phyloP scores from a whole-genome alignment of 2,329 filamentous ascomycete species.

The Ampelomyces quisqualis region DNA sequence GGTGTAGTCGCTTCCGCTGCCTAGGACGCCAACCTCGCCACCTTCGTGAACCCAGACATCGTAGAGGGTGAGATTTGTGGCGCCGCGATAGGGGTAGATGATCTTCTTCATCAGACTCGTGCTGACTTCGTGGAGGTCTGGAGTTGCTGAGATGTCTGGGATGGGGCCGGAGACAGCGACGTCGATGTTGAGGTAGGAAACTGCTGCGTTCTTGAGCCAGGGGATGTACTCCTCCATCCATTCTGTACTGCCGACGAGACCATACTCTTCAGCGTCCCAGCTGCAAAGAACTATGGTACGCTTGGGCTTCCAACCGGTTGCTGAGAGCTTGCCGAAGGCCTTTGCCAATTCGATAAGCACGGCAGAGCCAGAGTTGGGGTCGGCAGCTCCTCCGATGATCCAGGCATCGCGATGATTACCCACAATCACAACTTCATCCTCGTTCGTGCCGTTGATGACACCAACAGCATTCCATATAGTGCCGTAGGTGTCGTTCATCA shows the following conservation, averaged over 20 bases:
- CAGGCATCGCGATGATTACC: constrained; percentile 58
- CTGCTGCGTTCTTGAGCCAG: constrained; percentile 48
- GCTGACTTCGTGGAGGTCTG: constrained; percentile 44
- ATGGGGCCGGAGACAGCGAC: constrained; percentile 50
- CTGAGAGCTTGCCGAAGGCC: constrained; percentile 51
- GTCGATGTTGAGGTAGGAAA: constrained; percentile 56
- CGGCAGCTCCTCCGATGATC: constrained; percentile 56
- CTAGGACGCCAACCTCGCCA: constrained; percentile 47
- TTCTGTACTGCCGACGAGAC: constrained; percentile 47
- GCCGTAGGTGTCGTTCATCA: constrained; percentile 79
- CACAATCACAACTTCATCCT: constrained; percentile 56
- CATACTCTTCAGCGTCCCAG: constrained; percentile 49
- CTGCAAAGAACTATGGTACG: constrained; percentile 51
- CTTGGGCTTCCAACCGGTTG: constrained; percentile 54
- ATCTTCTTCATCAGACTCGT: constrained; percentile 46
- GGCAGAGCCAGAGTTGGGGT: constrained; percentile 55
- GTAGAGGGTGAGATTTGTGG: constrained; percentile 47
- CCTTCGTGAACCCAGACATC: constrained; percentile 46
- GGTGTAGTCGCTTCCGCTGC: constrained; percentile 51
- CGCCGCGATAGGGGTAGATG: constrained; percentile 43
- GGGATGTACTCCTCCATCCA: constrained; percentile 54
- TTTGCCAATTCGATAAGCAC: constrained; percentile 54
- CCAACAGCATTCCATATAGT: constrained; percentile 75
- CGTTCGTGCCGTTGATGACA: constrained; percentile 67
- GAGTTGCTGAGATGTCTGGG: constrained; percentile 43